phyloP scores from a whole-genome alignment of 2,329 filamentous ascomycete species.

The Aspergillus aculeatus region DNA sequence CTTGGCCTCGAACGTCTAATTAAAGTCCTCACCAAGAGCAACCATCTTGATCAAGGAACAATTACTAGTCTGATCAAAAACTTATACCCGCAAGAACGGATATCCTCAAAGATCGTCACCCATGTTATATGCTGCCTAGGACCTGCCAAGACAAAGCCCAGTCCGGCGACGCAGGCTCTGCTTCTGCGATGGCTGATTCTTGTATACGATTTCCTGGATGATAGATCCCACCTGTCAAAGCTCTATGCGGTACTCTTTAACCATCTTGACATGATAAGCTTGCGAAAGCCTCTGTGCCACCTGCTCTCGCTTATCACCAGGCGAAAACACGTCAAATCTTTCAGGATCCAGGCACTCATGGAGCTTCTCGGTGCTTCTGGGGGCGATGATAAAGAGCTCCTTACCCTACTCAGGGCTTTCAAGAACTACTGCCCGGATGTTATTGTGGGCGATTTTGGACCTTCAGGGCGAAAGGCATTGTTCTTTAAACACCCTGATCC shows the following conservation, averaged over 20 bases:
- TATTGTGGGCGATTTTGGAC: constrained; percentile 68
- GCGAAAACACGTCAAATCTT: constrained; percentile 78
- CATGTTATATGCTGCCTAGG: constrained; percentile 72
- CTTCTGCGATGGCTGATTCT: constrained; percentile 77
- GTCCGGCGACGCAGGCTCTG: constrained; percentile 66
- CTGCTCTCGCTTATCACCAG: constrained; percentile 75
- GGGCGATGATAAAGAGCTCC: constrained; percentile 70
- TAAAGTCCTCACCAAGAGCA: constrained; percentile 64
- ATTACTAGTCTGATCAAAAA: constrained; percentile 68
- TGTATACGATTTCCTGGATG: constrained; percentile 69
- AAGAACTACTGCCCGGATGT: constrained; percentile 91
- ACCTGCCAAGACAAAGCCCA: constrained; percentile 72
- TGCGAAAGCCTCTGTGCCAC: constrained; percentile 70
- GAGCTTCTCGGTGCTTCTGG: constrained; percentile 49
- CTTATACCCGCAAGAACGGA: constrained; percentile 68
- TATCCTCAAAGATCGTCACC: constrained; percentile 62
- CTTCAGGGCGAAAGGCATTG: constrained; percentile 34
- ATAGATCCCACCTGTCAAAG: constrained; percentile 62
- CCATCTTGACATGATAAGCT: constrained; percentile 74
- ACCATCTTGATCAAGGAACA: constrained; percentile 72
- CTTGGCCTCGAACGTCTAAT: constrained; percentile 63
- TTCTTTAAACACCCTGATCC: constrained; percentile 65
- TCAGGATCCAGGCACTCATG: constrained; percentile 72
- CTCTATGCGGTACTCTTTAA: constrained; percentile 77
- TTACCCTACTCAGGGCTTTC: constrained; percentile 75